Conservation (phyloP, 768 basidiomycete species). For the Mrakia hoshinonis region DNA sequence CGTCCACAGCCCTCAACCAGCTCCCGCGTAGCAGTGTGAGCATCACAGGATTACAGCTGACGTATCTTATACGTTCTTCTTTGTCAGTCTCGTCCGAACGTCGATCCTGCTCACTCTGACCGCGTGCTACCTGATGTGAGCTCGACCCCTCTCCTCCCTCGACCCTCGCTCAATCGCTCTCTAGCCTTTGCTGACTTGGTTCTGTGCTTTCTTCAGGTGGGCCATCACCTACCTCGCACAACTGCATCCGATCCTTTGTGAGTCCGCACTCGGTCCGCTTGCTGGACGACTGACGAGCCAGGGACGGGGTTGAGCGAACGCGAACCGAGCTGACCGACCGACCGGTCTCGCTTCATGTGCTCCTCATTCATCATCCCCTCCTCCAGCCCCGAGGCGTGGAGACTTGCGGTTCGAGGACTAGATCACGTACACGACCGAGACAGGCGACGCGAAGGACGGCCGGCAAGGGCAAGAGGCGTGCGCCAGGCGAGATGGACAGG, state of each 20-base stretch:
- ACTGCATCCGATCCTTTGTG: conserved; percentile 79
- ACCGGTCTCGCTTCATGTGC: too few relatives aligned
- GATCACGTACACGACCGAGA: not conserved
- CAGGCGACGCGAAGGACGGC: not conserved
- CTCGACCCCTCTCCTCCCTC: not conserved
- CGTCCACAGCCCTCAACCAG: conserved; percentile 42
- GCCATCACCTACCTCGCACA: conserved; percentile 94
- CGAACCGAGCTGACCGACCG: not conserved
- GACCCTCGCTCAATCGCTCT: too few relatives aligned
- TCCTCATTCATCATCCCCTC: not conserved
- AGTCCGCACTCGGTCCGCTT: conserved; percentile 33
- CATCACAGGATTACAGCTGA: not conserved
- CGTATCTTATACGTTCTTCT: not conserved
- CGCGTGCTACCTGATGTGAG: conserved; percentile 74
- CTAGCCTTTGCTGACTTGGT: not conserved
- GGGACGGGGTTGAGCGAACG: not conserved
- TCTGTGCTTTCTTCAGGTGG: conserved; percentile 47
- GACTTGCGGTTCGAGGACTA: conserved; percentile 33
- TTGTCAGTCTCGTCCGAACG: conserved; percentile 67
- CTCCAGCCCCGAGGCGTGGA: conserved; percentile 31
- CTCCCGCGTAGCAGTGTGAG: not conserved
- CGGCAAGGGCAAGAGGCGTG: not conserved
- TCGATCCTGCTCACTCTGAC: conserved; percentile 65
- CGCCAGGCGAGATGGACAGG: not conserved
- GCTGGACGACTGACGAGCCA: too few relatives aligned